Evolutionary conservation across 495 filamentous ascomycete genomes (phyloP).

Genomic region (Beverwykella pulmonaria): DNA sequence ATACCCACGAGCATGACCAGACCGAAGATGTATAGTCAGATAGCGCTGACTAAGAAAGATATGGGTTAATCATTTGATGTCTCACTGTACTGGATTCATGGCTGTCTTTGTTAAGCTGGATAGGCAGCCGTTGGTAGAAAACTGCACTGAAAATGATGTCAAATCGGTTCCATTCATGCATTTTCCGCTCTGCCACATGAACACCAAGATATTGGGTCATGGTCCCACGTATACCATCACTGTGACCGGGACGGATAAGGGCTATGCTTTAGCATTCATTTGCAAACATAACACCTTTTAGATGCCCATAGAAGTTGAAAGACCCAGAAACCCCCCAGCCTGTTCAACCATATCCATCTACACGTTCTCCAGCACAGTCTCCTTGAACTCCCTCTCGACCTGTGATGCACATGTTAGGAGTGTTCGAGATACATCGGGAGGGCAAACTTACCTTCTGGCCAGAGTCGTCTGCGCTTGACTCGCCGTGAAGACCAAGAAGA

Average conservation of each 20-base stretch:
- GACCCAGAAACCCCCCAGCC: conserved; percentile 19
- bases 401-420: conserved; percentile 20
- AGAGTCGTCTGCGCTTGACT: conserved; percentile 92
- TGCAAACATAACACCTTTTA: conserved; percentile 40
- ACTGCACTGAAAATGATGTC: neutral
- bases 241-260: conserved; percentile 14
- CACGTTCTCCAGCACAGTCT: conserved; percentile 88
- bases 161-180: conserved; percentile 15
- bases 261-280: conserved; percentile 34
- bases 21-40: too few relatives aligned
- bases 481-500: conserved; percentile 91
- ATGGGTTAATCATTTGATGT: neutral
- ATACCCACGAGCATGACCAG: too few relatives aligned
- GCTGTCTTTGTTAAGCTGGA: neutral
- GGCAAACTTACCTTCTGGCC: conserved; percentile 72
- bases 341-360: conserved; percentile 53
- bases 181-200: conserved; percentile 22
- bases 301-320: conserved; percentile 35
- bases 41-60: too few relatives aligned
- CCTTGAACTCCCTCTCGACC: conserved; percentile 98
- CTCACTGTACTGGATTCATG: too few relatives aligned
- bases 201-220: conserved; percentile 13
- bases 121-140: neutral
- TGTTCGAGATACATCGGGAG: neutral
- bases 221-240: conserved; percentile 24